phyloP scores from a whole-genome alignment of 176 grass and related monocot species.

The Hordeum vulgare region MorexV3_pseudomolecules_assembly NC_058523.1:110418351-110418850 shows the following conservation, averaged over 20 bases:
- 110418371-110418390: slow-evolving; percentile 87
- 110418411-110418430: slow-evolving; percentile 81
- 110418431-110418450: slow-evolving; percentile 91
- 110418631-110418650: not conserved
- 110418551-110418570: slow-evolving; percentile 4
- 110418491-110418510: slow-evolving; percentile 5
- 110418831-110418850: not conserved
- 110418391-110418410: slow-evolving; percentile 94
- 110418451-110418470: slow-evolving; percentile 78
- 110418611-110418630: not conserved
- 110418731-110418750: not conserved
- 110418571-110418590: not conserved
- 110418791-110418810: not conserved
- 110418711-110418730: not conserved
- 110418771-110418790: not conserved
- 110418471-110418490: slow-evolving; percentile 79
- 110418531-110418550: not conserved
- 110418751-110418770: slow-evolving; percentile 21
- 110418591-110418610: not conserved
- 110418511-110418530: not conserved
- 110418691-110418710: not conserved
- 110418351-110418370: slow-evolving; percentile 74
- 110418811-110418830: not conserved
- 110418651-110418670: not conserved
- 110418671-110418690: slow-evolving; percentile 19